Percentiles rank a stretch among this genome's conserved stretches.
Conservation (phyloP, 352 stramenopile species). For the Phytophthora sp. region DNA sequence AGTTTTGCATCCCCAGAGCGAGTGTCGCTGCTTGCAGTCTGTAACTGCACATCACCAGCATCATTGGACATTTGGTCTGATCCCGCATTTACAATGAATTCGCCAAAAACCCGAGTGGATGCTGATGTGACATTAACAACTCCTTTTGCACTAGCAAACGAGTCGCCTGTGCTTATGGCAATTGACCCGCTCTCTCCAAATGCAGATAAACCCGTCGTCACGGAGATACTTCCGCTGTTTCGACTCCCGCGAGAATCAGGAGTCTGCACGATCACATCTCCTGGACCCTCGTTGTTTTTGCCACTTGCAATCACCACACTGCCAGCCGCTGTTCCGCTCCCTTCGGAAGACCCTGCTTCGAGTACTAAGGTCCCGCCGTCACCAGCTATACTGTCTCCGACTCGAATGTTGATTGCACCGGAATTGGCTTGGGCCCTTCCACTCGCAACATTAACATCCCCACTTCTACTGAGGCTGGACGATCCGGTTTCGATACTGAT, state of each 20-base stretch:
- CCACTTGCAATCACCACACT: constrained; percentile 43
- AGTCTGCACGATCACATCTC: constrained; percentile 31
- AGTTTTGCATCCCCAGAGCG: constrained; percentile 34
- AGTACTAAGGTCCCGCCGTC: constrained; percentile 46
- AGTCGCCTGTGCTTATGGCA: constrained; percentile 29
- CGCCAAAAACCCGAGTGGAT: constrained; percentile 33
- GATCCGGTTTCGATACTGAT: constrained; percentile 46
- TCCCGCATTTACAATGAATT: constrained; percentile 35
- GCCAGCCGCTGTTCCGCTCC: constrained; percentile 28
- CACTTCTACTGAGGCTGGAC: constrained; percentile 38
- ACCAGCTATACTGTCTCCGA: constrained; percentile 37
- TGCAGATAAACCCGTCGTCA: constrained; percentile 38
- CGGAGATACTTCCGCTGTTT: constrained; percentile 37
- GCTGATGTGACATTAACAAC: constrained; percentile 27
- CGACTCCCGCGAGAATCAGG: constrained; percentile 35
- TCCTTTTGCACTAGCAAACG: constrained; percentile 26
- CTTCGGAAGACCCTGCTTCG: constrained; percentile 45
- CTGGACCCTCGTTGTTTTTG: constrained; percentile 28
- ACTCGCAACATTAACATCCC: constrained; percentile 41
- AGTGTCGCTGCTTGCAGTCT: constrained; percentile 19
- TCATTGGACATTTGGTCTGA: constrained; percentile 5
- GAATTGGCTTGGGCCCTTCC: constrained; percentile 32
- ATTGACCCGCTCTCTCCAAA: constrained; percentile 42
- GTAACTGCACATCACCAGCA: constrained; percentile 31
- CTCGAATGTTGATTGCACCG: constrained; percentile 39